Evolutionary conservation across 192 early-diverging fungal species (phyloP).

Genomic region (Backusella morwellensis): DNA sequence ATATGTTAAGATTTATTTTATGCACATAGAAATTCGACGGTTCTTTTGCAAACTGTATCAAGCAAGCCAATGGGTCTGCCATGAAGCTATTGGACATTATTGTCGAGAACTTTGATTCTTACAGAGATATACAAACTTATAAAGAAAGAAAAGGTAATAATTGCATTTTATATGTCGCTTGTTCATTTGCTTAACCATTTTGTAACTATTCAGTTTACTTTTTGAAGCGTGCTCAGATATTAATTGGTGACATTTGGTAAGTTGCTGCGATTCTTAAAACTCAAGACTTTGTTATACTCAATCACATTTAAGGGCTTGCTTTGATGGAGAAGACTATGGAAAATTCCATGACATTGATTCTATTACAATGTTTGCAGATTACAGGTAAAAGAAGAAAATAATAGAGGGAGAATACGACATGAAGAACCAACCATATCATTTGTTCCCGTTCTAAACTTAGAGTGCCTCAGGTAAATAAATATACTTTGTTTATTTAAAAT

Average conservation of each 20-base stretch:
- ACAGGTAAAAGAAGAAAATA: constrained; percentile 40
- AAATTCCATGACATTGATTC: constrained; percentile 70
- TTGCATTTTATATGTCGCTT: too few relatives aligned
- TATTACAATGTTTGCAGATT: constrained; percentile 92
- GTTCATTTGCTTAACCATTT: constrained; percentile 6
- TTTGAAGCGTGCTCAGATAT: constrained; percentile 83
- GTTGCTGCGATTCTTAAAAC: background rate
- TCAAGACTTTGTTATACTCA: background rate
- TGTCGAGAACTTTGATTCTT: constrained; percentile 60
- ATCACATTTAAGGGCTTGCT: constrained; percentile 62
- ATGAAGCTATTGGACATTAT: constrained; percentile 56
- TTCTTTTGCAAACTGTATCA: constrained; percentile 58
- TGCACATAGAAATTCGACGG: constrained; percentile 54
- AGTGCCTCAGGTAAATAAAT: constrained; percentile 33
- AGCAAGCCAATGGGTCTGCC: constrained; percentile 48
- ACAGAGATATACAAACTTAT: constrained; percentile 63
- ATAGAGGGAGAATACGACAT: background rate
- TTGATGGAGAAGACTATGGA: constrained; percentile 63
- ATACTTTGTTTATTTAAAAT: background rate
- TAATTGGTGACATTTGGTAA: constrained; percentile 80
- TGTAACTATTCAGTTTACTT: constrained; percentile 44
- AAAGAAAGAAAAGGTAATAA: constrained; percentile 48
- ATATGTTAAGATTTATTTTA: background rate
- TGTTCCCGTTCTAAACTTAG: background rate
- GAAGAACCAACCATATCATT: background rate